A percentile compares a stretch with the other conserved stretches of the same genome.
Conservation (phyloP, 1,139 yeast genomes). For the Entelexis paramagnoliae region DNA sequence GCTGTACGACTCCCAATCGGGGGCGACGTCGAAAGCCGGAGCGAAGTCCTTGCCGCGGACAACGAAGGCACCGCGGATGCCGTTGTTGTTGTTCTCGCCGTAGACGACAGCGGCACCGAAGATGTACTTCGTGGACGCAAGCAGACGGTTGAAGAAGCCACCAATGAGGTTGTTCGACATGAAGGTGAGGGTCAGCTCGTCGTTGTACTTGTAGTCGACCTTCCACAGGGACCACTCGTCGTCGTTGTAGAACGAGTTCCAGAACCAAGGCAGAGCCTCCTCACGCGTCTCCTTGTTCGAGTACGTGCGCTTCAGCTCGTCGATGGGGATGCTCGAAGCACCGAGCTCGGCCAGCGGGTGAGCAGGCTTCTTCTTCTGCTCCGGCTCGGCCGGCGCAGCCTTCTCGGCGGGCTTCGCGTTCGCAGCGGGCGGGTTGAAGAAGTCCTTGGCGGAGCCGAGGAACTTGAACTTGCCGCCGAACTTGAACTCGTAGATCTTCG, state of each 20-base stretch:
- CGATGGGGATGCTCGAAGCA: constrained; percentile 55
- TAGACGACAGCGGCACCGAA: constrained; percentile 90
- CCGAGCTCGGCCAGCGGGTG: constrained; percentile 89
- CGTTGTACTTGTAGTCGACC: constrained; percentile 96
- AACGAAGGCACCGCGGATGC: constrained; percentile 89
- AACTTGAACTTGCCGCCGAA: constrained; percentile 39
- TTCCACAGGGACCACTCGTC: constrained; percentile 92
- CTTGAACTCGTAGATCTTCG: constrained; percentile 44
- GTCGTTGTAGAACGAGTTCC: constrained; percentile 78
- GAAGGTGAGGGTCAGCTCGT: constrained; percentile 90
- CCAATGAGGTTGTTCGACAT: constrained; percentile 98
- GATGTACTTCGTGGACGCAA: constrained; percentile 85
- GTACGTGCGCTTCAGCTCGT: constrained; percentile 95
- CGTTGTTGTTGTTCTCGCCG: constrained; percentile 98
- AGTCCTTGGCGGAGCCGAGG: constrained; percentile 27
- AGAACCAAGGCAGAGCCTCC: constrained; percentile 94
- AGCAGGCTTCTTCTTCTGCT: constrained; percentile 52
- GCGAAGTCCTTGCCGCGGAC: constrained; percentile 86
- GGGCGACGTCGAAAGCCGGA: constrained; percentile 97
- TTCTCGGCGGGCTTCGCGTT: constrained; percentile 43
- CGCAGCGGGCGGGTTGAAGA: constrained; percentile 1
- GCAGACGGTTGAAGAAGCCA: constrained; percentile 94
- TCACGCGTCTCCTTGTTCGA: constrained; percentile 97
- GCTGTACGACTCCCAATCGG: constrained; percentile 91
- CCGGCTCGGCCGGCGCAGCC: constrained; percentile 24